A percentile compares a stretch with the other conserved stretches of the same genome.
Conservation (phyloP, 257 asterid genomes). For the Ocimum tenuiflorum region DNA sequence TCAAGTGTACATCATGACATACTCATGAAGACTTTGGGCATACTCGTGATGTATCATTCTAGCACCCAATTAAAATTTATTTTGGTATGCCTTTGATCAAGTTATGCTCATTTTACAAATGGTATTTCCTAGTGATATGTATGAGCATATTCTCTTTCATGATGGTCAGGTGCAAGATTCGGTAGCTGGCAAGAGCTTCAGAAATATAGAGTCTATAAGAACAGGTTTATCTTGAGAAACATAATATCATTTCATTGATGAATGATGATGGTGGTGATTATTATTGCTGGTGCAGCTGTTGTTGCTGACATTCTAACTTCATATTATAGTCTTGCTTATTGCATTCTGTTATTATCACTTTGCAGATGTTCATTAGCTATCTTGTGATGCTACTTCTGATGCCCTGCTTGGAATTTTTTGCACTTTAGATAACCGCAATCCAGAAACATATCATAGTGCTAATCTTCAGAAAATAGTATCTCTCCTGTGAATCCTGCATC, state of each 20-base stretch:
- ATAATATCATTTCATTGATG: neutral
- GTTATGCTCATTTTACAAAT: conserved; percentile 12
- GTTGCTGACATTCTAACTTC: neutral
- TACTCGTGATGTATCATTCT: conserved; percentile 73
- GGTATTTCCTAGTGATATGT: conserved; percentile 9
- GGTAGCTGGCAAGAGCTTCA: conserved; percentile 72
- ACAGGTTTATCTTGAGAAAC: conserved; percentile 25
- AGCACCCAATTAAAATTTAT: conserved; percentile 89
- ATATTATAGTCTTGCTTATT: conserved; percentile 7
- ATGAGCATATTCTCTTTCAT: conserved; percentile 16
- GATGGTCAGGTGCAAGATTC: conserved; percentile 68
- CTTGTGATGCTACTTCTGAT: conserved; percentile 8
- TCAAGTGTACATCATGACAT: conserved; percentile 68
- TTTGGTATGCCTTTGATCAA: conserved; percentile 50
- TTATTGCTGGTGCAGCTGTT: conserved; percentile 4
- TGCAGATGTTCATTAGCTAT: conserved; percentile 14
- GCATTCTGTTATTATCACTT: neutral
- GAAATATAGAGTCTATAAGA: conserved; percentile 53
- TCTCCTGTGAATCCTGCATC: too few species aligned
- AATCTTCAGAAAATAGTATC: too few species aligned
- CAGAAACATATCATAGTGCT: too few species aligned
- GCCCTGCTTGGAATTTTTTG: neutral
- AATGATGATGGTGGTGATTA: conserved; percentile 5
- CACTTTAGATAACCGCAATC: too few species aligned
- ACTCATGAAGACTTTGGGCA: conserved; percentile 65